Evolutionary conservation across 2,329 filamentous ascomycete genomes (phyloP), one percentile per base, ranked within the genome.

Genomic region (Trichoderma endophyticum): DNA sequence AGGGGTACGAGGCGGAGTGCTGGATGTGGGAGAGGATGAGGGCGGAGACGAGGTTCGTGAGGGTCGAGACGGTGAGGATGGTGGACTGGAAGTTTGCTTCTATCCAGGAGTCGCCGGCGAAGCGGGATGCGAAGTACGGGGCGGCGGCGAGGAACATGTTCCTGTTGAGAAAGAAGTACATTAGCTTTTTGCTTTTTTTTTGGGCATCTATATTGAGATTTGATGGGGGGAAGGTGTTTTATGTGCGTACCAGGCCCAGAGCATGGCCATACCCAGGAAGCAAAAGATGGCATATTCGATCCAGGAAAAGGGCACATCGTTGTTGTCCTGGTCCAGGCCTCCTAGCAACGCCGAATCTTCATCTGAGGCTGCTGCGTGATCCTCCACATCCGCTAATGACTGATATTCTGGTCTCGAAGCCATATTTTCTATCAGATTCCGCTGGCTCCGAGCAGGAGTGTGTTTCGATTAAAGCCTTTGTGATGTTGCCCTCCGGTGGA

Each of bases 81-180:
- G 93, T 91, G 12, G 95, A 92, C 80, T 98, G 95, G 83, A 97
- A 98, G 84, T 94, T 93, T 74, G 89, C 86, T 43, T 91, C 86
- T 71, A 97, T 91, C 86, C 90, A 92, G 69, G 89, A 83, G 79
- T 91, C 89, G 73, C 87, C 86, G 60, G 87, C 84, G 81, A 98
- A 97, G 76, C 95, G 93, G 64, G 86, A 86, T 78, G 95, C 90
- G 83, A 98, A 98, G 85, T 98, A 98, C 5, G 95, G 94, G 2
- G 94, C 93, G 9, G 95, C 94, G 60, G 96, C 95, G 76, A 98
- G 89, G 81, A 98, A 98, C 95, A 98, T 98, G 84, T 98, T 98
- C 94, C 94, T 95, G 75, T 57, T 18, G 5, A 56, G 32, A 62
- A 64, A 26, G n/a, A 18, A 30, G 1, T n/a, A 7, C 30, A 59